Evolutionary conservation across 1,284 basidiomycete genomes (phyloP).

Genomic region (Apiotrichum sp.): DNA sequence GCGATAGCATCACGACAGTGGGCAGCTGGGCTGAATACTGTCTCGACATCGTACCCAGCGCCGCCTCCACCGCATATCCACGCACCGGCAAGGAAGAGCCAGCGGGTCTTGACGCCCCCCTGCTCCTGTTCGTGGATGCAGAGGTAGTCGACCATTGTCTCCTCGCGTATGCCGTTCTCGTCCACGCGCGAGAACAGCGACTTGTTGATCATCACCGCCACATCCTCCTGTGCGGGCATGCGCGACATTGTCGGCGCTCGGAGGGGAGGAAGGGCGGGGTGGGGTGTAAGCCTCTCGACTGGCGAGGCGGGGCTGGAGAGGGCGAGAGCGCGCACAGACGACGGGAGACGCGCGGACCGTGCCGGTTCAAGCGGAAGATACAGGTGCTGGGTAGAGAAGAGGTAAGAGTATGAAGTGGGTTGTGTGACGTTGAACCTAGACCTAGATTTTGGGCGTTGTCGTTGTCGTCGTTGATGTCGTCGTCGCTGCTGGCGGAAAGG

Average conservation of each 20-base stretch:
- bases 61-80: slow-evolving; percentile 22
- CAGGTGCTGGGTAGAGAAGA: too few species aligned
- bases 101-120: slow-evolving; percentile 66
- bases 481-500: neutral
- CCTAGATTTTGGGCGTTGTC: too few species aligned
- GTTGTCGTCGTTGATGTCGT: neutral
- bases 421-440: too few species aligned
- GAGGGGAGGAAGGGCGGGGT: too few species aligned
- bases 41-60: neutral
- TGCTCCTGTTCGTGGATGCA: slow-evolving; percentile 78
- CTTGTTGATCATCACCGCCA: slow-evolving; percentile 60
- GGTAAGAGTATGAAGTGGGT: too few species aligned
- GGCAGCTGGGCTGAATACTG: slow-evolving; percentile 50
- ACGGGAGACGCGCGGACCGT: too few species aligned
- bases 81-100: slow-evolving; percentile 79
- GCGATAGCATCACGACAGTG: too few species aligned
- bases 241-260: neutral
- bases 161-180: slow-evolving; percentile 58
- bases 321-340: too few species aligned
- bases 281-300: too few species aligned
- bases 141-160: slow-evolving; percentile 74
- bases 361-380: too few species aligned
- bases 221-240: slow-evolving; percentile 8
- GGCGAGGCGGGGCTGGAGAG: too few species aligned
- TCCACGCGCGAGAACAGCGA: slow-evolving; percentile 70